A percentile compares a stretch with the other conserved stretches of the same genome.
These are phyloP conservation scores for Pleurotus cornucopiae DNA, from an alignment of 768 basidiomycete genomes.

Conservation along the genomic window DNA sequence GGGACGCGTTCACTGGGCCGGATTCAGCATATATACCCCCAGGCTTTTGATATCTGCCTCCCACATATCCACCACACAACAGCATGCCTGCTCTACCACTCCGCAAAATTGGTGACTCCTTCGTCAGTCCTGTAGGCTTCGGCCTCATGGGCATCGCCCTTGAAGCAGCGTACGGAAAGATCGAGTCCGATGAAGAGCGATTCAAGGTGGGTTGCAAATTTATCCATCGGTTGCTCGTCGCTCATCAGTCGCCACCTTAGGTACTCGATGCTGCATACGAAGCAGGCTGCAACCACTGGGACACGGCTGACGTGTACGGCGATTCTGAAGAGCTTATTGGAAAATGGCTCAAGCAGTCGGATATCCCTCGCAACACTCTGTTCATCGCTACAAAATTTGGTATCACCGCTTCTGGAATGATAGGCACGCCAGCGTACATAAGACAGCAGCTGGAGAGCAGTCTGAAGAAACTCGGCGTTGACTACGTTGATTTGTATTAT, in stretches of 20 bases:
- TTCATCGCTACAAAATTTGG: conserved; percentile 57
- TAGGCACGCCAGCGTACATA: conserved; percentile 35
- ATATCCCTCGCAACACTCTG: background rate
- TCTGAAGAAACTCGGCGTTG: conserved; percentile 27
- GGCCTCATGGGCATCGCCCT: conserved; percentile 47
- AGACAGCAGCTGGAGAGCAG: conserved; percentile 28
- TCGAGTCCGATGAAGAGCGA: conserved; percentile 49
- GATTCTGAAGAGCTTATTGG: conserved; percentile 36
- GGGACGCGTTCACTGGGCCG: too few relatives aligned
- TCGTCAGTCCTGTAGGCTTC: conserved; percentile 41
- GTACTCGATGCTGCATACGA: conserved; percentile 37
- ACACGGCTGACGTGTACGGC: conserved; percentile 42
- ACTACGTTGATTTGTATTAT: conserved; percentile 36
- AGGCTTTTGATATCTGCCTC: too few relatives aligned
- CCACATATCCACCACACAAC: background rate
- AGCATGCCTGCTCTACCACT: background rate
- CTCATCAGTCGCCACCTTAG: conserved; percentile 12
- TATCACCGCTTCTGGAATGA: conserved; percentile 15
- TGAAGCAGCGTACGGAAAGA: conserved; percentile 25
- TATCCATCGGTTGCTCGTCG: background rate
- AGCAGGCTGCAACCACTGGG: conserved; percentile 42
- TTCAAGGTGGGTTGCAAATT: conserved; percentile 40
- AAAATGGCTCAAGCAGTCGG: conserved; percentile 13
- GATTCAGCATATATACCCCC: too few relatives aligned
- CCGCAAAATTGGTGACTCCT: conserved; percentile 31